Conservation (phyloP, 768 basidiomycete genomes). For the Coprinopsis cinerea region DNA sequence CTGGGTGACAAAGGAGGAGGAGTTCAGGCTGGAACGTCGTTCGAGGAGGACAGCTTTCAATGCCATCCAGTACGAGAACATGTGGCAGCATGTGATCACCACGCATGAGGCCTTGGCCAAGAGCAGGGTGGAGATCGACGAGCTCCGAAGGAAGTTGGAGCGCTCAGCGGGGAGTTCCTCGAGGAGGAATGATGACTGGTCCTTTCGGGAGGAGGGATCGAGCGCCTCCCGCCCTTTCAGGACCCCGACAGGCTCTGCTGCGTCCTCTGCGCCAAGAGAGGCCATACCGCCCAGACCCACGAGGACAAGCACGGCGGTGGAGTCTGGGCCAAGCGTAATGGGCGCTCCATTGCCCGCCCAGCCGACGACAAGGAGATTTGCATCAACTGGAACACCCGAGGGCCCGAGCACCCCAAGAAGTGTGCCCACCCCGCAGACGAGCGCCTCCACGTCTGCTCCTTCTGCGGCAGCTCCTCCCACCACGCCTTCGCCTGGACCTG, state of each 20-base stretch:
- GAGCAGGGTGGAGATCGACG: neutral
- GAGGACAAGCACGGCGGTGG: neutral
- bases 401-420: neutral
- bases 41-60: neutral
- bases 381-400: conserved; percentile 1
- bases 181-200: neutral
- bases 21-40: neutral
- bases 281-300: neutral
- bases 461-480: conserved; percentile 19
- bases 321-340: neutral
- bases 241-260: neutral
- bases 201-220: neutral
- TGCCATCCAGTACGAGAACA: neutral
- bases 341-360: neutral
- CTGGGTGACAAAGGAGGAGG: neutral
- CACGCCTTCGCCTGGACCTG: conserved; percentile 23
- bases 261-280: neutral
- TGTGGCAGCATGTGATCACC: neutral
- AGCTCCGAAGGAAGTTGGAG: neutral
- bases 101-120: neutral
- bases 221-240: neutral
- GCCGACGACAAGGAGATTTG: neutral
- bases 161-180: neutral
- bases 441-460: conserved; percentile 20
- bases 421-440: neutral